Base-by-base conservation (phyloP, 805 yeast species). In the Starmerella asiatica region DNA sequence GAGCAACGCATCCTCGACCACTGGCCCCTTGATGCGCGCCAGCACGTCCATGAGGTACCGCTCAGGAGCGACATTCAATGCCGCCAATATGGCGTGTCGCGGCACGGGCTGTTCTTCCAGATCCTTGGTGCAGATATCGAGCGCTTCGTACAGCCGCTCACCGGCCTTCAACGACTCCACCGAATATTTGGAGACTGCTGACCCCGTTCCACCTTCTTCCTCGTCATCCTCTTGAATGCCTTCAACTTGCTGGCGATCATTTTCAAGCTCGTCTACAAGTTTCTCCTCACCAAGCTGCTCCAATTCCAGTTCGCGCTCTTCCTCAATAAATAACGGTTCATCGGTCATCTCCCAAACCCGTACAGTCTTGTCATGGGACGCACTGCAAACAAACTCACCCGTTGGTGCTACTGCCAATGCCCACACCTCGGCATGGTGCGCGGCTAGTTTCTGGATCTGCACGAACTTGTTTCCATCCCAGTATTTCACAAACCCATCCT, bases 391-490 rank as follows among this genome's bases (percentile, higher is more conserved):
- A 51, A 75, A 75, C 17, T 70, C 62, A 2, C 94, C 94, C 21
- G 56, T 54, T 20, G 62, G 60, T 44, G 93, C 75, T 15, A 88
- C 70, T n/a, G 86, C 79, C 36, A 91, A 57, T 29, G 84, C 72
- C 98, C 97, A 91, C 19, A 91, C 93, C 62, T 91, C 97, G 42
- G 84, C 71, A 43, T 84, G 93, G 58, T 91, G 97, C 4, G 79
- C 86, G 7, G 74, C 71, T 24, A 91, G 65, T 53, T 79, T 82
- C 60, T 91, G 97, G 46, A 91, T 75, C 59, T 88, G 81, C 52
- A 83, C 95, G 59, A 91, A 91, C 60, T 91, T 91, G 53, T 82
- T 93, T 49, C 97, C 99, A 59, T 91, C 99, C 99, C 99, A 91
- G 60, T 84, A 85, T 60, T 91, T 91, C 40, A 91, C 71, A 44